Percentiles rank a stretch among this genome's conserved stretches.
Conservation (phyloP, 2,329 filamentous ascomycete genomes). For the Ceratocystis ficicola region DNA sequence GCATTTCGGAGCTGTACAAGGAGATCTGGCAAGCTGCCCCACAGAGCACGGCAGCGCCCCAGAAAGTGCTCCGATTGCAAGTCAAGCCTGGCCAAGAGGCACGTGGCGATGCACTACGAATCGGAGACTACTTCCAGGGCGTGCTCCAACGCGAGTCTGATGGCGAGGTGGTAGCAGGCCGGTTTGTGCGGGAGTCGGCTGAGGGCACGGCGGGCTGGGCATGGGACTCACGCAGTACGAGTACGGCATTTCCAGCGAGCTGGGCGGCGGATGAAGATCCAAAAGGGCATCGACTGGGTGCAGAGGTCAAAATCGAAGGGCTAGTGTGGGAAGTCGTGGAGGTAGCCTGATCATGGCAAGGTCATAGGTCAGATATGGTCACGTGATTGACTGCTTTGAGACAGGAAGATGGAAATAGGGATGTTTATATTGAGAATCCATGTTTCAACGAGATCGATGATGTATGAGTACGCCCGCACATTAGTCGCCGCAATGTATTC, state of each 20-base stretch:
- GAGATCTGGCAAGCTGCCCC: slow-evolving; percentile 44
- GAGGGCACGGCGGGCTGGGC: neutral
- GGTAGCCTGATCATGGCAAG: neutral
- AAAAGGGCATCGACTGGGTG: neutral
- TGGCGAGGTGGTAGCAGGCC: neutral
- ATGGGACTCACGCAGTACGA: slow-evolving; percentile 13
- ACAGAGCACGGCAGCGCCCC: neutral
- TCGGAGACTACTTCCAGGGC: slow-evolving; percentile 17
- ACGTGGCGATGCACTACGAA: slow-evolving; percentile 8
- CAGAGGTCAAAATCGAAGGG: neutral
- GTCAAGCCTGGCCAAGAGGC: neutral
- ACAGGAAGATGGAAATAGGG: too few species aligned
- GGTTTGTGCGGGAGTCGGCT: neutral
- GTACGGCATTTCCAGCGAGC: neutral
- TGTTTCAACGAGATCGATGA: too few species aligned
- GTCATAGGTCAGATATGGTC: neutral
- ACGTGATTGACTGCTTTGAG: neutral
- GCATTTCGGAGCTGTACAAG: slow-evolving; percentile 45
- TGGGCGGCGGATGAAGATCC: slow-evolving; percentile 11
- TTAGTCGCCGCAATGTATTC: too few species aligned
- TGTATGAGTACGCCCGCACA: too few species aligned
- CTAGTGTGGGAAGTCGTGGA: slow-evolving; percentile 15
- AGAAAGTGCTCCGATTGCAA: neutral
- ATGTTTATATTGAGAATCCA: too few species aligned
- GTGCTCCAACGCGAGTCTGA: slow-evolving; percentile 7